Percentiles rank a stretch among this genome's conserved stretches.
Conservation (phyloP, 495 filamentous ascomycete species). For the Penicillium turbatum region DNA sequence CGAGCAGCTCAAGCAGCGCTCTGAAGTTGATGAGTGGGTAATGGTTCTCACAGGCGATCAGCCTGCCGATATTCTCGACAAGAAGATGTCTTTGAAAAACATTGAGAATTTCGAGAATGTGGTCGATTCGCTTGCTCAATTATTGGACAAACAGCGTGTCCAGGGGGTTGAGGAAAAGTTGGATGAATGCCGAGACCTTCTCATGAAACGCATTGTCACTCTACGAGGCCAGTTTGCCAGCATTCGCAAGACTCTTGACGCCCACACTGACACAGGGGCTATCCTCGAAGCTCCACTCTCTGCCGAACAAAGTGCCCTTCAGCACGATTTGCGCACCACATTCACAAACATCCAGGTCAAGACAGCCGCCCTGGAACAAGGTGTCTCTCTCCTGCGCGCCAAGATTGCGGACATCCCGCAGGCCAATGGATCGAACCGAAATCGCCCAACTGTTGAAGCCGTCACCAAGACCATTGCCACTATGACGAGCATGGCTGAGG, state of each 20-base stretch:
- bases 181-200: slow-evolving; percentile 53
- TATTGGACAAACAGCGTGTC: slow-evolving; percentile 62
- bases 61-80: slow-evolving; percentile 43
- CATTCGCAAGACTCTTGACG: slow-evolving; percentile 63
- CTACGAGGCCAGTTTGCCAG: slow-evolving; percentile 68
- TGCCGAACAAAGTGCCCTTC: slow-evolving; percentile 73
- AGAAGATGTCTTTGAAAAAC: slow-evolving; percentile 69
- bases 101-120: slow-evolving; percentile 58
- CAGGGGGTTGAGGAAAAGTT: slow-evolving; percentile 61
- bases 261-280: slow-evolving; percentile 59
- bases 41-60: slow-evolving; percentile 39
- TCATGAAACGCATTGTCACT: slow-evolving; percentile 57
- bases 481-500: slow-evolving; percentile 88
- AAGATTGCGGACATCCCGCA: slow-evolving; percentile 58
- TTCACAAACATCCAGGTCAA: slow-evolving; percentile 66
- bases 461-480: slow-evolving; percentile 86
- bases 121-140: slow-evolving; percentile 49
- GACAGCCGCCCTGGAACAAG: slow-evolving; percentile 74
- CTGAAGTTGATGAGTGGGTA: slow-evolving; percentile 44
- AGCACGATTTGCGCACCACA: slow-evolving; percentile 71
- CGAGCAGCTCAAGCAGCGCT: slow-evolving; percentile 52
- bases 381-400: slow-evolving; percentile 73
- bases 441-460: slow-evolving; percentile 82
- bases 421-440: slow-evolving; percentile 35
- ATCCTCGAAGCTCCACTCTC: slow-evolving; percentile 68